These are phyloP conservation scores for Saccharomycopsis lassenensis DNA, from an alignment of 805 yeast species.

Conservation along the genomic window DNA sequence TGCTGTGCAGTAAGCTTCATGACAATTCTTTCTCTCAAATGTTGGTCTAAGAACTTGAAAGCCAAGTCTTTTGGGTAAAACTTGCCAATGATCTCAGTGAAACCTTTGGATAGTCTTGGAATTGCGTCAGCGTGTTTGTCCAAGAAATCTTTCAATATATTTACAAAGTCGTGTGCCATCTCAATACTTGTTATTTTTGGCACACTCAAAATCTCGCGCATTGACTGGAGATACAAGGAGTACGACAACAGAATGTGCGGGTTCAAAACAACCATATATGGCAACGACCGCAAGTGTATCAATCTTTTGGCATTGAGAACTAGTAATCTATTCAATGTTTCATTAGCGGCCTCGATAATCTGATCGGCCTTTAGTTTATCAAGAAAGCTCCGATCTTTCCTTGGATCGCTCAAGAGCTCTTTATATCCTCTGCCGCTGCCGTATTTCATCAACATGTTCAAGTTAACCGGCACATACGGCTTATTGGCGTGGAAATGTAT, in stretches of 20 bases:
- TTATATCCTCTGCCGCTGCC: too few relatives aligned
- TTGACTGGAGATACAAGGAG: constrained; percentile 59
- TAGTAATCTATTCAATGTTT: constrained; percentile 45
- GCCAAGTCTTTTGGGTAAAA: constrained; percentile 37
- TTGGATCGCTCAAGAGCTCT: too few relatives aligned
- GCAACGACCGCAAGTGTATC: constrained; percentile 58
- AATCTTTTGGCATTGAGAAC: constrained; percentile 62
- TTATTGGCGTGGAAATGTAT: constrained; percentile 45
- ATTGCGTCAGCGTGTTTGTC: constrained; percentile 78
- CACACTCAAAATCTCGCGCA: constrained; percentile 38
- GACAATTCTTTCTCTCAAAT: constrained; percentile 73
- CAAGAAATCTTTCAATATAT: constrained; percentile 46
- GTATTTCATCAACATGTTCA: constrained; percentile 39
- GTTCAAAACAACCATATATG: constrained; percentile 76
- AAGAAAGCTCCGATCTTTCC: too few relatives aligned
- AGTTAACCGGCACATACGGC: constrained; percentile 42
- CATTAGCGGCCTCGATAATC: constrained; percentile 33
- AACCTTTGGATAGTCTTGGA: constrained; percentile 72
- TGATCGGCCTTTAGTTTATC: constrained; percentile 25
- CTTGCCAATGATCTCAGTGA: constrained; percentile 48
- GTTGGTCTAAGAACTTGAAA: constrained; percentile 57
- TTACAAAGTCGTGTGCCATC: constrained; percentile 44
- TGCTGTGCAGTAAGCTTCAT: constrained; percentile 84
- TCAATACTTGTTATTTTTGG: constrained; percentile 35
- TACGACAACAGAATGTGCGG: constrained; percentile 78